Conservation (phyloP, 345 rosid species). For the Brassica incana region DNA sequence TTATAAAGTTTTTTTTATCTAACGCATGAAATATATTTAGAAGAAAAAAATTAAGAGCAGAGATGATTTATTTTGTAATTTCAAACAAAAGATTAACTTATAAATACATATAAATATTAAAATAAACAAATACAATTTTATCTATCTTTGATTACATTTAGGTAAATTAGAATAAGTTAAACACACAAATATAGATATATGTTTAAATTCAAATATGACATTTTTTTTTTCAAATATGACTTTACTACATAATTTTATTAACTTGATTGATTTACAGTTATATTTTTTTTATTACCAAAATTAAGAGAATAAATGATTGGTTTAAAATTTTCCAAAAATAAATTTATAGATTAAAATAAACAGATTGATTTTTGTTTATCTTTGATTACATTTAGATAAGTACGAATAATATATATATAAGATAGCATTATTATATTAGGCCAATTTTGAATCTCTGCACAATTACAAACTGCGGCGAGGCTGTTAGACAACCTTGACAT, state of each 20-base stretch:
- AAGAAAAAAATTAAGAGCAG: background rate
- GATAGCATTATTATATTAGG: background rate
- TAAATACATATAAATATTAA: background rate
- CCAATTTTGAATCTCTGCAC: too few species aligned
- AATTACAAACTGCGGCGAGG: background rate
- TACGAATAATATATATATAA: background rate
- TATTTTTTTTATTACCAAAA: background rate
- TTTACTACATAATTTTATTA: too few species aligned
- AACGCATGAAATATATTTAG: background rate
- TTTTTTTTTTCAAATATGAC: too few species aligned
- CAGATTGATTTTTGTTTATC: background rate
- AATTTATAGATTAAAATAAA: background rate
- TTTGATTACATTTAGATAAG: background rate
- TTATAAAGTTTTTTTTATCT: background rate
- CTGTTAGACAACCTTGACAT: background rate
- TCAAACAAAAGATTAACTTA: background rate
- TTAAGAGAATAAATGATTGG: background rate
- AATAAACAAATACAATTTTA: background rate
- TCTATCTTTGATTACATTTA: background rate
- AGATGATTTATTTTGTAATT: background rate
- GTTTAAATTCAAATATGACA: too few species aligned
- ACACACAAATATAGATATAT: background rate
- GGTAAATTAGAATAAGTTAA: background rate
- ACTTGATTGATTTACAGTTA: background rate
- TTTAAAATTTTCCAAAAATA: background rate